Percentiles rank a stretch among this genome's conserved stretches.
phyloP scores from a whole-genome alignment of 768 basidiomycete species.

The Leccinum aurantiacum region DNA sequence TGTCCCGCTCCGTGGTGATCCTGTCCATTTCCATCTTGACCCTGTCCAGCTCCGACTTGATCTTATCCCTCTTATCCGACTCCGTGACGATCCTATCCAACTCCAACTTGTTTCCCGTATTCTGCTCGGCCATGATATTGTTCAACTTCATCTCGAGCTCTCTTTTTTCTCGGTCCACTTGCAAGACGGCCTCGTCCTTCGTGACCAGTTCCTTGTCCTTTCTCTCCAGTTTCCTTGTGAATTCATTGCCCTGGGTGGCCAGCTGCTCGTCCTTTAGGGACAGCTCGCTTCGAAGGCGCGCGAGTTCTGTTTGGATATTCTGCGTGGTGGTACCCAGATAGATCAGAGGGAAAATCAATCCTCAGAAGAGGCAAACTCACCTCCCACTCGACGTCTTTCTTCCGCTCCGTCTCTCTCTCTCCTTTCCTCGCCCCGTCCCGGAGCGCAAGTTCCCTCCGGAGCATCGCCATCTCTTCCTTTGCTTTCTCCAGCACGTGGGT shows the following conservation, averaged over 20 bases:
- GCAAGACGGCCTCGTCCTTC: constrained; percentile 65
- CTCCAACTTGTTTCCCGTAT: background rate
- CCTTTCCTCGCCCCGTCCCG: background rate
- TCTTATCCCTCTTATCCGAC: background rate
- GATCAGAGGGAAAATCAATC: background rate
- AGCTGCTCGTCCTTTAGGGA: constrained; percentile 33
- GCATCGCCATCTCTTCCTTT: constrained; percentile 68
- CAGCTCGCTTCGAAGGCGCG: background rate
- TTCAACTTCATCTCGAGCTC: constrained; percentile 52
- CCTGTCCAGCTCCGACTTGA: background rate
- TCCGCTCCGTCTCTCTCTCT: background rate
- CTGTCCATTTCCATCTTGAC: background rate
- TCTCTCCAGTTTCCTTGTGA: background rate
- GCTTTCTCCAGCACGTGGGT: constrained; percentile 24
- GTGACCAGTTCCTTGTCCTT: background rate
- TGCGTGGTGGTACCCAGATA: background rate
- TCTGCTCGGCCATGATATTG: constrained; percentile 29
- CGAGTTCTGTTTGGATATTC: background rate
- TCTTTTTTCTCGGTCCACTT: constrained; percentile 55
- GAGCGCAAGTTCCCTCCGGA: constrained; percentile 27
- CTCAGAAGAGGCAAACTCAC: background rate
- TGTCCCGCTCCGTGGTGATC: background rate
- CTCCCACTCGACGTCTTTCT: background rate
- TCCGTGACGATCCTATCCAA: background rate
- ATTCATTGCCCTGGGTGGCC: constrained; percentile 36